A percentile compares a stretch with the other conserved stretches of the same genome.
These are phyloP conservation scores for Sphagnum tenellum DNA, from an alignment of 225 moss, liverwort and hornwort species.

Conservation along the genomic window DNA sequence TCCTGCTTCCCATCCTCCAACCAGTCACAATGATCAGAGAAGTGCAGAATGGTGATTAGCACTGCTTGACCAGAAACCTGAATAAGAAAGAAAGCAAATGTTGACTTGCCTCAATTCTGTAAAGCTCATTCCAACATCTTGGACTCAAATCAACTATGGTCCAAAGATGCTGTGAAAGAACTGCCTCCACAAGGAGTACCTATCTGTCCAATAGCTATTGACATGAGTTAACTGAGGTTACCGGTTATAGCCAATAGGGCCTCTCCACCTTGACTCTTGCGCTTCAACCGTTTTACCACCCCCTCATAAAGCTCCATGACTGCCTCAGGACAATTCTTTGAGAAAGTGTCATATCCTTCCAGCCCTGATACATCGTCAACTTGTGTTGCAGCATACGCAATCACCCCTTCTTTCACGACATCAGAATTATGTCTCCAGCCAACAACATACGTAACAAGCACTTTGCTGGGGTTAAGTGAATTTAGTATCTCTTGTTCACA, in stretches of 20 bases:
- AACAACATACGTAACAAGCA: slow-evolving; percentile 61
- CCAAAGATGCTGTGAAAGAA: too few relatives aligned
- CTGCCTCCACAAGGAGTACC: too few relatives aligned
- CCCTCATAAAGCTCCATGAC: slow-evolving; percentile 63
- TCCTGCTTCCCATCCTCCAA: slow-evolving; percentile 10
- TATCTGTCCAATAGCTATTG: too few relatives aligned
- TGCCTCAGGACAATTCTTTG: slow-evolving; percentile 63
- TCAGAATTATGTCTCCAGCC: slow-evolving; percentile 63
- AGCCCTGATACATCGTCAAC: slow-evolving; percentile 61
- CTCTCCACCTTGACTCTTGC: slow-evolving; percentile 38
- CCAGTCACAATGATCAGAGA: too few relatives aligned
- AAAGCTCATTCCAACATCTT: neutral
- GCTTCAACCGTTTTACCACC: slow-evolving; percentile 60
- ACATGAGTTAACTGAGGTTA: too few relatives aligned
- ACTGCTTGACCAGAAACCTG: too few relatives aligned
- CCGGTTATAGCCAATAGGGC: neutral
- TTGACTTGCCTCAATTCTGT: neutral
- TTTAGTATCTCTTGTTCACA: slow-evolving; percentile 54
- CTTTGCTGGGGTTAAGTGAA: slow-evolving; percentile 49
- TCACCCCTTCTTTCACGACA: slow-evolving; percentile 55
- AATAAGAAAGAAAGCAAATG: neutral
- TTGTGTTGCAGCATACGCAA: slow-evolving; percentile 52
- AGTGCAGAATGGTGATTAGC: too few relatives aligned
- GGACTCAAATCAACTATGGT: neutral
- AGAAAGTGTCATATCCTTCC: slow-evolving; percentile 61